phyloP scores from a whole-genome alignment of 1,139 yeast species.

The Saccharomyces uvarum region DNA sequence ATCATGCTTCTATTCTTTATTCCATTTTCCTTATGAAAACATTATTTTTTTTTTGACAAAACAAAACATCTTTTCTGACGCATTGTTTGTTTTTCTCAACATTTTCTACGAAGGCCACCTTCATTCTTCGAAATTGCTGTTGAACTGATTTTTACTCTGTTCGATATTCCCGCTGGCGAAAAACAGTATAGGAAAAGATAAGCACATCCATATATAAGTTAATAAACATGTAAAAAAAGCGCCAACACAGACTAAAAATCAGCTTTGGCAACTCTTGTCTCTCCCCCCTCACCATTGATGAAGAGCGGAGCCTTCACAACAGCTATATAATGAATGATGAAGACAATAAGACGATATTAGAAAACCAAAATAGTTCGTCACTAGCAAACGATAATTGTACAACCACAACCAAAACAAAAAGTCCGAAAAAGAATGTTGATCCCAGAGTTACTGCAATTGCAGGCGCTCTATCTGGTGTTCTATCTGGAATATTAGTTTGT shows the following conservation, averaged over 20 bases:
- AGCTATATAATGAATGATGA: background rate
- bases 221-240: background rate
- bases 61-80: background rate
- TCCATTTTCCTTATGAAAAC: background rate
- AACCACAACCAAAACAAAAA: background rate
- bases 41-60: background rate
- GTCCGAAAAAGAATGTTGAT: slow-evolving; percentile 12
- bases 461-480: slow-evolving; percentile 88
- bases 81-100: background rate
- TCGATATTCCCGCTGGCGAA: background rate
- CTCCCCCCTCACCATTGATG: background rate
- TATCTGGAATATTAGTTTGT: slow-evolving; percentile 85
- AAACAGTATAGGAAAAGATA: background rate
- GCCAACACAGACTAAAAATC: background rate
- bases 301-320: background rate
- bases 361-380: background rate
- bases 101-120: background rate
- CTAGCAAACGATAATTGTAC: background rate
- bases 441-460: slow-evolving; percentile 54
- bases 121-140: background rate
- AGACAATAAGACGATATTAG: background rate
- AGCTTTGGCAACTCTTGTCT: background rate
- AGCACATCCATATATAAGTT: background rate
- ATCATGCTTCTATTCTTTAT: background rate
- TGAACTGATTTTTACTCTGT: background rate